phyloP scores from a whole-genome alignment of 306 rosid genomes.

The Acacia acuminata region DNA sequence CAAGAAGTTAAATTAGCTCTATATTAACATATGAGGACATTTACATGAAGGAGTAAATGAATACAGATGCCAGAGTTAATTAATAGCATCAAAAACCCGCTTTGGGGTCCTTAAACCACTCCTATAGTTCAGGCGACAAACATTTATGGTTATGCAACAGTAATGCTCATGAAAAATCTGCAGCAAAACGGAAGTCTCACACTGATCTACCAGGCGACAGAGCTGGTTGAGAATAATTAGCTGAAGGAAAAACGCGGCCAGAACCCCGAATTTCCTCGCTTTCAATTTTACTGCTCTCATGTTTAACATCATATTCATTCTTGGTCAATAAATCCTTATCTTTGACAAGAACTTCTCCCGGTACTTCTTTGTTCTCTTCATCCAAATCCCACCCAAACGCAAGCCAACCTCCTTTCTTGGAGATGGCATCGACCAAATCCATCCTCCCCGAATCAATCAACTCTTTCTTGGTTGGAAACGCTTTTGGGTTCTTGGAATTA shows the following conservation, averaged over 20 bases:
- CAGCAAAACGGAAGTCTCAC: conserved; percentile 4
- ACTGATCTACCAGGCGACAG: conserved; percentile 5
- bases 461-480: conserved; percentile 75
- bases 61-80: conserved; percentile 6
- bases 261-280: neutral
- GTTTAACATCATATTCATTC: neutral
- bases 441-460: conserved; percentile 72
- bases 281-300: neutral
- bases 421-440: conserved; percentile 79
- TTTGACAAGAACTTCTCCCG: neutral
- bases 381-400: conserved; percentile 80
- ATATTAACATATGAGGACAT: conserved; percentile 5
- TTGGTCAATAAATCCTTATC: neutral
- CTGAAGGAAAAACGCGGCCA: neutral
- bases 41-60: neutral
- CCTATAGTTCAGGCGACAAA: neutral
- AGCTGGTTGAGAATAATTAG: neutral
- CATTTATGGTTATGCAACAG: conserved; percentile 17
- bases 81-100: neutral
- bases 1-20: conserved; percentile 1
- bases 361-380: conserved; percentile 6
- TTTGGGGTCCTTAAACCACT: conserved; percentile 11
- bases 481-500: conserved; percentile 55
- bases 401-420: conserved; percentile 81
- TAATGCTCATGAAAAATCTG: neutral